Evolutionary conservation across 805 yeast genomes (phyloP), one percentile per base, ranked within the genome.

Genomic region (Kodamaea nitidulidarum): DNA sequence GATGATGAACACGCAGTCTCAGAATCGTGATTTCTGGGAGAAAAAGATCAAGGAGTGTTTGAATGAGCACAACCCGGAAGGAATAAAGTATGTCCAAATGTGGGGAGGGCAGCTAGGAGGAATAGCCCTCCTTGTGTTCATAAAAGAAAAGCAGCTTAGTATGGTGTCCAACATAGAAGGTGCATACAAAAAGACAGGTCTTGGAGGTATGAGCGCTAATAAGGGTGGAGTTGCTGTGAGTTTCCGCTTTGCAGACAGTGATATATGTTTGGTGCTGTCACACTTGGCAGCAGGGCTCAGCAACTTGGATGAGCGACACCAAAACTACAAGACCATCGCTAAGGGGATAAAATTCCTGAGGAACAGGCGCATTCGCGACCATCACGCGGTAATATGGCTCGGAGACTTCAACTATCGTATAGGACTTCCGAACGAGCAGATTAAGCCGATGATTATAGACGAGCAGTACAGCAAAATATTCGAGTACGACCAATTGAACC

Each of bases 261-360:
- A 76, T 20, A 61, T 93, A 37, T 87, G 96, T 52, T 77, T 91
- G 47, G 78, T 91, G 9, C 80, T 81, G 3, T 80, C 95, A 3
- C 98, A 93, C 67, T 69, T 93, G 41, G 97, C 98, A 1, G 98
- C 98, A 2, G 98, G 98, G 0, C 74, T 83, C 44, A 79, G 80
- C 43, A 81, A 86, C 54, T 71, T 78, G 10, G 85, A 81, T 22
- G 96, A 91, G 60, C 70, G 98, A 41, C 95, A 86, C 54, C 81
- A 80, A 47, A 95, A 93, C 56, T 87, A 85, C 50, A 86, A 86
- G 47, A 78, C 90, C 1, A 81, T 93, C 22, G 70, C 81, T 2
- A 80, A 76, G 42, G 86, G 85, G 4, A 67, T 84, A 21, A 67
- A 78, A 42, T 85, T 85, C 55, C 71, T 79, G n/a, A 73, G 61